A percentile compares a stretch with the other conserved stretches of the same genome.
Conservation (phyloP, 1,284 basidiomycete genomes). For the Trametes versicolor region DNA sequence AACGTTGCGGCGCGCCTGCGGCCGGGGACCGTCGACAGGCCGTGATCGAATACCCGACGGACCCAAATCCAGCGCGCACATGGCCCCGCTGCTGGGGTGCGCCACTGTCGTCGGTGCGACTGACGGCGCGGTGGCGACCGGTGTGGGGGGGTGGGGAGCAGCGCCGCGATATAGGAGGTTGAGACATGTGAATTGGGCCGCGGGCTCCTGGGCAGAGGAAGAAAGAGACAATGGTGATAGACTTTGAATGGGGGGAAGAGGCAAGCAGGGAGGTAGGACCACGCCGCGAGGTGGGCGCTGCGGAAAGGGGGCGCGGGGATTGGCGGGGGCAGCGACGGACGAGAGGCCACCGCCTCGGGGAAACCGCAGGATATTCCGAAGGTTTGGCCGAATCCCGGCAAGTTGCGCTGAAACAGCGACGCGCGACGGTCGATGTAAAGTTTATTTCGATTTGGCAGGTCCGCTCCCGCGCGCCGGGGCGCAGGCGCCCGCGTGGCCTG, state of each 20-base stretch:
- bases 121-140: constrained; percentile 11
- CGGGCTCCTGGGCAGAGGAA: not conserved
- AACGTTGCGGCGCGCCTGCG: not conserved
- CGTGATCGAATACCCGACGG: constrained; percentile 17
- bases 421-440: constrained; percentile 29
- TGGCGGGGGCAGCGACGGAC: constrained; percentile 9
- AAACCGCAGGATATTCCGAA: constrained; percentile 32
- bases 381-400: constrained; percentile 30
- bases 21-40: not conserved
- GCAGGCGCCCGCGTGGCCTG: constrained; percentile 24
- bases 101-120: constrained; percentile 18
- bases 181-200: not conserved
- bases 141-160: not conserved
- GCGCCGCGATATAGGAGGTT: not conserved
- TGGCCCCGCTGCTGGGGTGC: constrained; percentile 13
- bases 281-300: not conserved
- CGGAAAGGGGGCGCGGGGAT: constrained; percentile 8
- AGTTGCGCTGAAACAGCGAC: constrained; percentile 35
- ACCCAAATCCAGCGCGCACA: constrained; percentile 17
- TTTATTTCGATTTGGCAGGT: constrained; percentile 35
- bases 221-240: constrained; percentile 11
- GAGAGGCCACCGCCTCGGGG: constrained; percentile 18
- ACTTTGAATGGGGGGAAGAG: constrained; percentile 8
- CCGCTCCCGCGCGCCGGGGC: not conserved
- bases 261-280: not conserved